Evolutionary conservation across 306 rosid genomes (phyloP), one percentile per base, ranked within the genome.

Genomic region (Acacia acuminata): DNA sequence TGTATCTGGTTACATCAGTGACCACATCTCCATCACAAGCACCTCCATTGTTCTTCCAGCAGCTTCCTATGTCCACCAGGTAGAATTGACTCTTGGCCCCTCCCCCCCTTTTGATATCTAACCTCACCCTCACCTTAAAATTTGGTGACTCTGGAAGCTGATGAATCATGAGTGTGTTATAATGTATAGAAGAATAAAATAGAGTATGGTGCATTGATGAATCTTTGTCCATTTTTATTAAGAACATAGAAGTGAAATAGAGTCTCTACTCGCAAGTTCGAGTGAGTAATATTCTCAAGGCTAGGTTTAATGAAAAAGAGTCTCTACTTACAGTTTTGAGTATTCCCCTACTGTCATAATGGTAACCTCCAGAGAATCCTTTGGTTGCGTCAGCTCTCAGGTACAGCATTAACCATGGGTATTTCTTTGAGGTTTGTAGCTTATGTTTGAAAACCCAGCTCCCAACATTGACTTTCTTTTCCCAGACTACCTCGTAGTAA

Each of bases 281-380:
- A 44, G 47, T 38, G 6, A 38, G 8, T 38, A 38, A 38, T 38
- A 38, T 5, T 38, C 8, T 38, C 42, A 38, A 38, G 42, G 42
- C 42, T 5, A 38, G 42, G 25, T n/a, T 55, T 38, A 4, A 42
- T 3, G 34, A n/a, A 47, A 34, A 36, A 45, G 9, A 25, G 16
- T 10, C 45, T 20, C 4, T 48, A 87, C 98, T 90, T 79, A 92
- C 97, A 71, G 74, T 68, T 89, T 88, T 92, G 71, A 92, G 88
- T 95, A 94, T 94, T 80, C 97, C 95, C 71, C 93, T 92, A 15
- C 97, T 92, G 81, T 90, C 94, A 75, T 94, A 94, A 78, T 87
- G 98, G 87, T 94, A 94, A 15, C 98, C 98, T 24, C 98, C 97
- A 34, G 98, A 94, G 82, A 84, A 94, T 79, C 98, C 98, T 71